Evolutionary conservation across 2,329 filamentous ascomycete genomes (phyloP).

Genomic region (Fusarium veterinarium): DNA sequence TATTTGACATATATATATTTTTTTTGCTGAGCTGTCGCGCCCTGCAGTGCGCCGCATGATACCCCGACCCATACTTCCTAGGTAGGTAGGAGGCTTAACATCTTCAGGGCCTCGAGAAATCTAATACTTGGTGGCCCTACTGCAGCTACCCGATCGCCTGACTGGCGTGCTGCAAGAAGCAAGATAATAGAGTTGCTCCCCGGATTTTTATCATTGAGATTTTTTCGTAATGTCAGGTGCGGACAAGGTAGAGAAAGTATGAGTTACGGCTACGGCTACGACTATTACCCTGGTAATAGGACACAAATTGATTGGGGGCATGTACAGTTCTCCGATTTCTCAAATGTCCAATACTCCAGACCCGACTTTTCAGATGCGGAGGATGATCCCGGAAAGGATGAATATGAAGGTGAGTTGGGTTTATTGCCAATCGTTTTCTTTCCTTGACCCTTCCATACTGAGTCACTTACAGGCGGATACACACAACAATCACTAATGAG

Average conservation of each 20-base stretch:
- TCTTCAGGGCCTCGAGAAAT: conserved; percentile 36
- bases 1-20: conserved; percentile 13
- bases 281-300: conserved; percentile 55
- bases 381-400: conserved; percentile 38
- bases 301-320: conserved; percentile 52
- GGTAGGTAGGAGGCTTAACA: conserved; percentile 37
- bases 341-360: conserved; percentile 56
- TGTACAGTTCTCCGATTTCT: conserved; percentile 58
- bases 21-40: conserved; percentile 38
- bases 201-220: conserved; percentile 40
- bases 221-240: conserved; percentile 44
- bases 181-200: conserved; percentile 49
- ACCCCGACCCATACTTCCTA: conserved; percentile 36
- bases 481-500: conserved; percentile 22
- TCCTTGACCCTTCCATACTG: not conserved
- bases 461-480: conserved; percentile 21
- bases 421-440: not conserved
- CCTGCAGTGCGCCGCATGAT: conserved; percentile 42
- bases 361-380: conserved; percentile 56
- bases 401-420: conserved; percentile 33
- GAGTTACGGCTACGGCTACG: conserved; percentile 49
- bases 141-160: conserved; percentile 51
- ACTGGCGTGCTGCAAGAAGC: conserved; percentile 49
- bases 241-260: conserved; percentile 55
- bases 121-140: conserved; percentile 44